These are phyloP conservation scores for Aspergillus glaucus DNA, from an alignment of 2,329 filamentous ascomycete genomes.

Conservation along the genomic window DNA sequence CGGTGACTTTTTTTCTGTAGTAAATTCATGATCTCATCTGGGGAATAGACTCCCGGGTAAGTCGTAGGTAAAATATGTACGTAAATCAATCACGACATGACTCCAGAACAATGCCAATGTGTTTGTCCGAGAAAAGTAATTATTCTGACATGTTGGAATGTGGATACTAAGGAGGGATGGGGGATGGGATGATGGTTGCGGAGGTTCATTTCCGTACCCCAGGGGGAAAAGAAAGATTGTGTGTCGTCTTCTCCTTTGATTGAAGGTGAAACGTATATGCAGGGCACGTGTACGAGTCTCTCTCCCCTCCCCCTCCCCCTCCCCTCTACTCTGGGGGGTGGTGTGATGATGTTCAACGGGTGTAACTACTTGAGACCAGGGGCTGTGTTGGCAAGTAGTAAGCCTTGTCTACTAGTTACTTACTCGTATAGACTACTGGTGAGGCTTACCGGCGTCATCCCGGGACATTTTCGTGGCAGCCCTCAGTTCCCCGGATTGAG, in stretches of 20 bases:
- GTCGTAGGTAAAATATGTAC: too few relatives aligned
- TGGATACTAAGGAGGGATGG: neutral
- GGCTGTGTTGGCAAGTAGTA: neutral
- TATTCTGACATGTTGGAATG: neutral
- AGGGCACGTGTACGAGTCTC: too few relatives aligned
- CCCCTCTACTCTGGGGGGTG: too few relatives aligned
- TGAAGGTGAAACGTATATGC: too few relatives aligned
- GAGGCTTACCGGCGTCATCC: slow-evolving; percentile 7
- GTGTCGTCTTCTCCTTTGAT: neutral
- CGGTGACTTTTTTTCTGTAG: neutral
- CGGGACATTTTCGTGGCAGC: slow-evolving; percentile 18
- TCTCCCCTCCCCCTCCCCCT: too few relatives aligned
- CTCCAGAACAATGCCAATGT: too few relatives aligned
- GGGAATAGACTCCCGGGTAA: neutral
- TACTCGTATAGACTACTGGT: slow-evolving; percentile 1
- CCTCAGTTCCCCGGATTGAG: slow-evolving; percentile 2
- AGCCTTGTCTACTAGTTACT: too few relatives aligned
- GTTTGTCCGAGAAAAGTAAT: too few relatives aligned
- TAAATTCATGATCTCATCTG: neutral
- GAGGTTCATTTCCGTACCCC: slow-evolving; percentile 13
- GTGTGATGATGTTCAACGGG: too few relatives aligned
- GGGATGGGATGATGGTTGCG: slow-evolving; percentile 11
- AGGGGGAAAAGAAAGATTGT: neutral
- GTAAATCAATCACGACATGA: too few relatives aligned
- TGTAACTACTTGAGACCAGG: neutral